These are phyloP conservation scores for Leishmania braziliensis DNA, from an alignment of 208 protist genomes.

Conservation along the genomic window DNA sequence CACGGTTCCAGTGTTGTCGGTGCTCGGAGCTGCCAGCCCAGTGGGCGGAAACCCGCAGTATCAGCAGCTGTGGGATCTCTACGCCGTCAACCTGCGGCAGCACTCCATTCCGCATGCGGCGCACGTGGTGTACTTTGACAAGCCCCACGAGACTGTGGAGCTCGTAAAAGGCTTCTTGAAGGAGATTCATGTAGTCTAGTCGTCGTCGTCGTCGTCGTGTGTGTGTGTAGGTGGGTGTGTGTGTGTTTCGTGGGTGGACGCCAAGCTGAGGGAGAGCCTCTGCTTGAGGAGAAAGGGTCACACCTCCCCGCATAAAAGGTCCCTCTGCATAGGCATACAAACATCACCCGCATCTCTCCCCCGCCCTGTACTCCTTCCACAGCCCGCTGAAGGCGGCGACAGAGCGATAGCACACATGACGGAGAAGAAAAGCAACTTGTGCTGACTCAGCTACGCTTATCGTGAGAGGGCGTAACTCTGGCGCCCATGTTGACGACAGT, in stretches of 20 bases:
- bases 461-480: too few species aligned
- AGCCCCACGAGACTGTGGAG: constrained; percentile 33
- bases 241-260: constrained; percentile 15
- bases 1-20: constrained; percentile 42
- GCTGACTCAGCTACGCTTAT: too few species aligned
- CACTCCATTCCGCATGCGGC: constrained; percentile 48
- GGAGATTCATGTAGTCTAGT: not conserved
- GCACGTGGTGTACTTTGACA: constrained; percentile 65
- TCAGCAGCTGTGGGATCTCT: constrained; percentile 36
- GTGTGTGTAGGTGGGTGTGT: constrained; percentile 12
- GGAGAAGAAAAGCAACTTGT: too few species aligned
- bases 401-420: too few species aligned
- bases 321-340: too few species aligned
- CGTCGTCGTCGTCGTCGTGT: not conserved
- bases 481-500: too few species aligned
- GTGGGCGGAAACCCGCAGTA: constrained; percentile 35
- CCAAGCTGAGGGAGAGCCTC: too few species aligned
- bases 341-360: too few species aligned
- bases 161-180: constrained; percentile 38
- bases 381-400: too few species aligned
- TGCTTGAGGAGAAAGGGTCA: too few species aligned
- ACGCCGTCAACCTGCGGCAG: constrained; percentile 37
- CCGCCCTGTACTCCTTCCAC: too few species aligned
- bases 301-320: too few species aligned
- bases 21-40: constrained; percentile 54